Evolutionary conservation across 176 grass and related monocot species (phyloP).

Genomic region (Avena atlantica): DNA sequence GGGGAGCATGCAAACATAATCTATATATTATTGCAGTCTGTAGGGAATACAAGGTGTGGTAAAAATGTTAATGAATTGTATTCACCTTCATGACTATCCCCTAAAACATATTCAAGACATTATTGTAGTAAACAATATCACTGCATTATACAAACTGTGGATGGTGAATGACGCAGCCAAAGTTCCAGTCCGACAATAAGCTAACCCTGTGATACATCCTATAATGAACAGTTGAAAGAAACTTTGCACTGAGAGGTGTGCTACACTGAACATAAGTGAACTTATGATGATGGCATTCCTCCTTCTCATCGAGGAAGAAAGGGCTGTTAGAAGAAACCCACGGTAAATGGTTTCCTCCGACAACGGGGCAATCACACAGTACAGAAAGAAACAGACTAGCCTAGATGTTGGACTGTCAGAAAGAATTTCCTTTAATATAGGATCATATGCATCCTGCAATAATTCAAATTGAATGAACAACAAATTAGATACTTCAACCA

Average conservation of each 20-base stretch:
- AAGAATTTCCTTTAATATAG: conserved; percentile 72
- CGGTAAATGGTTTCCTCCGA: conserved; percentile 96
- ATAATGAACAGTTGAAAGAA: conserved; percentile 73
- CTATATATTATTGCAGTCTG: not conserved
- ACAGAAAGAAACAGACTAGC: conserved; percentile 60
- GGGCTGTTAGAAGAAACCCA: conserved; percentile 77
- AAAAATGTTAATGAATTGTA: not conserved
- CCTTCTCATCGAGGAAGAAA: conserved; percentile 68
- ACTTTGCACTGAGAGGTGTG: conserved; percentile 70
- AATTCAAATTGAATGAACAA: conserved; percentile 32
- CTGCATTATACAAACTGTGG: conserved; percentile 84
- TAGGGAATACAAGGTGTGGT: not conserved
- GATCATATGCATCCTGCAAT: conserved; percentile 76
- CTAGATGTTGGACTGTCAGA: conserved; percentile 49
- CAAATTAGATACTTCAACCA: conserved; percentile 21
- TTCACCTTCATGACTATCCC: conserved; percentile 1
- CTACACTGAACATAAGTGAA: conserved; percentile 73
- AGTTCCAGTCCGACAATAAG: conserved; percentile 82
- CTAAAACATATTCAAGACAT: conserved; percentile 46
- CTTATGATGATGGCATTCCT: conserved; percentile 64
- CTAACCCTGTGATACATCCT: conserved; percentile 76
- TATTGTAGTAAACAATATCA: conserved; percentile 59
- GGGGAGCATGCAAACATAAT: not conserved
- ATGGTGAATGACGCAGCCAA: conserved; percentile 66
- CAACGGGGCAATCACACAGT: conserved; percentile 72